Base-by-base conservation (phyloP, 2,329 filamentous ascomycete species). In the Penicillium sp. region DNA sequence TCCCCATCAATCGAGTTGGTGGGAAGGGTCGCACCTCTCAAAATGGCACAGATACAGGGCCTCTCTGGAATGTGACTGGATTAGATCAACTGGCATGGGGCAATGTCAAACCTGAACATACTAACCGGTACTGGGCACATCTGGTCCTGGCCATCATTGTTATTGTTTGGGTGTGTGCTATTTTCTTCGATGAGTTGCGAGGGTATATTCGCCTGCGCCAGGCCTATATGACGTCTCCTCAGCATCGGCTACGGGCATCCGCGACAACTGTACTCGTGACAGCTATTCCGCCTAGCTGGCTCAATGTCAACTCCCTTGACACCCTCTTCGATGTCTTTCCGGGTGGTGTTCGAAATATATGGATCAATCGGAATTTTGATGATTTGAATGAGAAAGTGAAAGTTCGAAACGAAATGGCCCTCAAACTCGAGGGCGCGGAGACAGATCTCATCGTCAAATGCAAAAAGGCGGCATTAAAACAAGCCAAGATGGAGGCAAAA, bases 291-390 rank as follows among this genome's bases (percentile, higher is more conserved):
- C 71, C 76, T 27, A 94, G 93, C 57, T 98, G 92, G 92, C 77
- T 94, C 6, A 87, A 77, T 2, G 77, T 86, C 32, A 81, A 94
- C 30, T 85, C 86, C 0, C 73, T 98, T 3, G 76, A 80, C 41
- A 84, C 83, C 0, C 72, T 98, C 0, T 98, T 93, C 55, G 92
- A 98, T 60, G 89, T 96, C 1, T 96, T 95, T 52, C 92, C 92
- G 0, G 92, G 92, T 13, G 92, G 92, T 18, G 83, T 98, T 56
- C 79, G 86, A 42, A 96, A 96, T 51, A 85, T 98, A 31, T 98
- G 90, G 89, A 81, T 98, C 53, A 98, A 95, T 42, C 79, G 90
- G 44, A 85, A 98, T 57, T 82, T 87, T 50, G 85, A 89, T 29
- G 75, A 82, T 6, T 74, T 98, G 8, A 75, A 85, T 31, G 83